Conservation (phyloP, 345 rosid species). For the Chamaenerion angustifolium region DNA sequence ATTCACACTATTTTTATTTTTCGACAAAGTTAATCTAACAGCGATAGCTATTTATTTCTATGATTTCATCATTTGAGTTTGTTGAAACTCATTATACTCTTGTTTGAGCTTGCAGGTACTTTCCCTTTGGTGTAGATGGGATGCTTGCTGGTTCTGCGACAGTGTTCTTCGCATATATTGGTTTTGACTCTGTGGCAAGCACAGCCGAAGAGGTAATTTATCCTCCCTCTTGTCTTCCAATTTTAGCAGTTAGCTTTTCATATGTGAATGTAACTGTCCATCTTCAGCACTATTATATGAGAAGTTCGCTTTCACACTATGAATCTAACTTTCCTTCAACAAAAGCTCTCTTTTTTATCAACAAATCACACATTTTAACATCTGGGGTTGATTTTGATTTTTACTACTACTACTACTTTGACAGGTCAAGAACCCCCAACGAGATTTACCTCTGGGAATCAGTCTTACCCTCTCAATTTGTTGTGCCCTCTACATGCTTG, state of each 20-base stretch:
- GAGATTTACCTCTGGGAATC: slow-evolving; percentile 92
- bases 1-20: no score
- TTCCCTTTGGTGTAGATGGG: slow-evolving; percentile 88
- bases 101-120: slow-evolving; percentile 35
- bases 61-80: not conserved
- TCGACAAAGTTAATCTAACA: no score
- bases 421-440: slow-evolving; percentile 92
- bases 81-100: not conserved
- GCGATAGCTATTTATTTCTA: no score
- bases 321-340: no score
- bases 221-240: no score
- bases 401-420: slow-evolving; percentile 5
- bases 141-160: slow-evolving; percentile 99
- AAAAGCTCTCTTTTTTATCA: no score
- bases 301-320: no score
- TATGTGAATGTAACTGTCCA: no score
- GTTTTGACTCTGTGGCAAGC: slow-evolving; percentile 96
- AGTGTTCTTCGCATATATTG: slow-evolving; percentile 88
- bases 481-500: slow-evolving; percentile 86
- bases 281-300: no score
- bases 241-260: no score
- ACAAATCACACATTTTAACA: no score
- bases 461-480: slow-evolving; percentile 72
- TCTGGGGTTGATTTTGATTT: no score
- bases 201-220: slow-evolving; percentile 82